Conservation (phyloP, 2,329 filamentous ascomycete species). For the Magnaporthiopsis rhizophila region DNA sequence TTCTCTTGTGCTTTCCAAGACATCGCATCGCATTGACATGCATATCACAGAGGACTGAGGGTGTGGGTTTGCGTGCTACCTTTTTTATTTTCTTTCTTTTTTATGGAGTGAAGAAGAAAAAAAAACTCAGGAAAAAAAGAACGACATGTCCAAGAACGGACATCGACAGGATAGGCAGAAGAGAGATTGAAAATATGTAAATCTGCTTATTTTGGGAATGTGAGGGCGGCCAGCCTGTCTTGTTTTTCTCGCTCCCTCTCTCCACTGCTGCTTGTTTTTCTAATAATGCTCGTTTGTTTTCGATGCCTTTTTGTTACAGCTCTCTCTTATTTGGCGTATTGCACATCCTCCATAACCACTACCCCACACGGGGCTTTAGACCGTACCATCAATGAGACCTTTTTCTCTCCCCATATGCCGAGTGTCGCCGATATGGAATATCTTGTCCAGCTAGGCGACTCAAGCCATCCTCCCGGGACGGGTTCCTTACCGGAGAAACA, state of each 20-base stretch:
- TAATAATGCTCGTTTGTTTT: background rate
- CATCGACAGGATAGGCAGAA: background rate
- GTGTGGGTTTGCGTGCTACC: too few species aligned
- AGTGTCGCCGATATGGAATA: too few species aligned
- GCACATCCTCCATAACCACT: background rate
- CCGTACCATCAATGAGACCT: background rate
- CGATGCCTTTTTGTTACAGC: background rate
- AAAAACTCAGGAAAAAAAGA: background rate
- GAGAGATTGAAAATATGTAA: background rate
- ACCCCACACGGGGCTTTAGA: background rate
- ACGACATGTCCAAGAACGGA: background rate
- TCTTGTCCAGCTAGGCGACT: too few species aligned
- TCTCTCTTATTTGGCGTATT: background rate
- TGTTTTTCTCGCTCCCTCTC: background rate
- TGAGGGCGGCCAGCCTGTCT: background rate
- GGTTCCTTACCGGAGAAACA: too few species aligned
- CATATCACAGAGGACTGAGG: background rate
- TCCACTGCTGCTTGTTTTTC: background rate
- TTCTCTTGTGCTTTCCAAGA: background rate
- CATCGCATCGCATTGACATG: background rate
- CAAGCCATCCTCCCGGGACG: too few species aligned
- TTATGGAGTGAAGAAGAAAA: background rate
- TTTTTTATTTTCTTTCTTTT: background rate
- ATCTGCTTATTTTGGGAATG: background rate
- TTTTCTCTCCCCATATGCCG: background rate